These are phyloP conservation scores for Mucor mucedo DNA, from an alignment of 371 early-diverging fungal species.

Conservation along the genomic window DNA sequence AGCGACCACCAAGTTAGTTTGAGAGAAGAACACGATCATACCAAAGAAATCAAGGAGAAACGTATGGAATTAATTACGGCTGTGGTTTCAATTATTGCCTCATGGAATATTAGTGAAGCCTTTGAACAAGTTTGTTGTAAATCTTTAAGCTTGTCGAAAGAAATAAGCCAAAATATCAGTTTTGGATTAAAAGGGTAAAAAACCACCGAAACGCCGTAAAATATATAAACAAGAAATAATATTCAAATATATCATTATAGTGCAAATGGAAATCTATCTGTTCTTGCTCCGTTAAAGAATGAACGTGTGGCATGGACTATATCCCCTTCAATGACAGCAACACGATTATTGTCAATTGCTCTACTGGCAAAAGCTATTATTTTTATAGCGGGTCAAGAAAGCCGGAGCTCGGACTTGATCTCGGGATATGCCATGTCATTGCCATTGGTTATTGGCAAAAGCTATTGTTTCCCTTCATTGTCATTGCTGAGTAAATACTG, in stretches of 20 bases:
- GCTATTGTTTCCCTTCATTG: constrained; percentile 71
- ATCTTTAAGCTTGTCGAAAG: constrained; percentile 31
- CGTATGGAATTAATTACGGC: constrained; percentile 39
- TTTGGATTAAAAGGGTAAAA: constrained; percentile 70
- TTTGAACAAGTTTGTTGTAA: constrained; percentile 43
- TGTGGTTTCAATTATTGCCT: constrained; percentile 53
- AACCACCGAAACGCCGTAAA: too few species aligned
- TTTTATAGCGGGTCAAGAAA: constrained; percentile 53
- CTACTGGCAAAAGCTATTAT: constrained; percentile 59
- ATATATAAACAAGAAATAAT: neutral
- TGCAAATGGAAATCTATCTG: constrained; percentile 62
- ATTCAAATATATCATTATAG: constrained; percentile 19
- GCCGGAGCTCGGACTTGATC: constrained; percentile 50
- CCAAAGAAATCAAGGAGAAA: constrained; percentile 27
- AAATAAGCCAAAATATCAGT: constrained; percentile 37
- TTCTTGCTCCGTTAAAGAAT: constrained; percentile 51
- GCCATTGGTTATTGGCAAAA: constrained; percentile 56
- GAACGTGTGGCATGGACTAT: constrained; percentile 60
- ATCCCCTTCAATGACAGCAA: constrained; percentile 67
- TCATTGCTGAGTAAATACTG: constrained; percentile 82
- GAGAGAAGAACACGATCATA: neutral
- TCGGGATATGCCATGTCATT: constrained; percentile 58
- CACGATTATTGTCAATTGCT: constrained; percentile 61
- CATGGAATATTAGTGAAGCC: constrained; percentile 59
- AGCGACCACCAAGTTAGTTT: constrained; percentile 18